Base-by-base conservation (phyloP, 2,329 filamentous ascomycete genomes). In the Neoarthrinium moseri region DNA sequence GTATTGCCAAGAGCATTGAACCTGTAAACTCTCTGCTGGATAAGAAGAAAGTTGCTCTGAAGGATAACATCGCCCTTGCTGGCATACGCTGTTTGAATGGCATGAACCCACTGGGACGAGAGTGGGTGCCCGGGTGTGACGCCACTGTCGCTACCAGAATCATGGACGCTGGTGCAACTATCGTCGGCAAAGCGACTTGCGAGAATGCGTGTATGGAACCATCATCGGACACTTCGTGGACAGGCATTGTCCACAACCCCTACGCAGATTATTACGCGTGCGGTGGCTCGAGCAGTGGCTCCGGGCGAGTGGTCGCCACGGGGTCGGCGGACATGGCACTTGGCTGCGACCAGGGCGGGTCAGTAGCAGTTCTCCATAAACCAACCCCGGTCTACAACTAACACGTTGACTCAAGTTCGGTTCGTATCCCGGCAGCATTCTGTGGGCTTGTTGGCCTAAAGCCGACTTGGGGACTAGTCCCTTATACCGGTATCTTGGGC, bases 1-100 rank as follows among this genome's bases (percentile, higher is more conserved):
- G 33, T 18, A 33, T 24, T 21, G 40, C 29, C 3, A 32, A 35
- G 12, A 24, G 40, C 21, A 43, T 29, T 10, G 23, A 13, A 6
- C 40, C 40, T 6, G 22, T 11, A 6, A 43, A 29, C 29, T 20
- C 20, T 7, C 40, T 43, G 1, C 61, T 76, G 6, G 48, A 62
- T 5, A 67, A 67, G 27, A 68, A 68, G 52, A 72, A 60, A 29
- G 60, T 75, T 8, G 69, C 64, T 4, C 55, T 76, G 43, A 77
- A 76, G 51, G 74, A 75, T 55, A 75, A 75, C 48, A 68, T 76
- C 10, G 66, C 66, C 5, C 62, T 77, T 2, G 68, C 64, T 0
- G 69, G 66, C 5, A 61, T 75, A 22, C 70, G 71, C 10, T 62
- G 69, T n/a, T 66, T 69, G 3, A 60, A 71, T 8, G 74, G 73